Base-by-base conservation (phyloP, 768 basidiomycete genomes). In the Boletus barrowsii region DNA sequence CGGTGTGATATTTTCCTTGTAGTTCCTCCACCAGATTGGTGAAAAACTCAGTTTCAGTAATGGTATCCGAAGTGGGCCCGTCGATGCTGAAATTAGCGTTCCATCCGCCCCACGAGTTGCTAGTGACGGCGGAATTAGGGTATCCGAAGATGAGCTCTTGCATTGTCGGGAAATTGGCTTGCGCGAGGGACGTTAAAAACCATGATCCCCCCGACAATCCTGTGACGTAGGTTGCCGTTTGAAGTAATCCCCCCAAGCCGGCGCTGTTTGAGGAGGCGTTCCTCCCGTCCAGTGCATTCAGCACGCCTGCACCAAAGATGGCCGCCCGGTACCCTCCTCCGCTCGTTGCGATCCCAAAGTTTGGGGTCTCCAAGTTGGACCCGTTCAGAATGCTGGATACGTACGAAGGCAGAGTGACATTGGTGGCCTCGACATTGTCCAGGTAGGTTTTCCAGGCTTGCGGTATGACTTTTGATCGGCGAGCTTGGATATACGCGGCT, bases 241-340 rank as follows among this genome's bases (percentile, higher is more conserved):
- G 83, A 37, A 83, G 68, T 17, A 84, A 69, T 0, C 82, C 82
- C 0, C 80, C 82, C 1, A 71, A 68, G 1, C 81, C 82, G 0
- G 67, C 72, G 3, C 56, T 59, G 8, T 65, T 72, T 8, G 76
- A 67, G 0, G 81, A 73, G 1, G 64, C 41, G 48, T 83, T 83
- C 26, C 80, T 67, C 37, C 70, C 79, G 60, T 86, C 81, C 40
- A 82, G 57, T 1, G 76, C 73, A n/a, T 72, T 73, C 45, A 79
- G 58, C 18, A 82, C 73, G 1, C 81, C 83, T 4, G 79, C 83
- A 40, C 76, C 78, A 47, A 77, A 79, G 8, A 81, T 70, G 5
- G 81, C 79, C 0, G 84, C 84, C 14, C 84, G 68, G 46, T 80
- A 77, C 0, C 82, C 79, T 9, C 84, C 84, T 14, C 84, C 84